Evolutionary conservation across 345 rosid species (phyloP).

Genomic region (Arabidopsis suecica): DNA sequence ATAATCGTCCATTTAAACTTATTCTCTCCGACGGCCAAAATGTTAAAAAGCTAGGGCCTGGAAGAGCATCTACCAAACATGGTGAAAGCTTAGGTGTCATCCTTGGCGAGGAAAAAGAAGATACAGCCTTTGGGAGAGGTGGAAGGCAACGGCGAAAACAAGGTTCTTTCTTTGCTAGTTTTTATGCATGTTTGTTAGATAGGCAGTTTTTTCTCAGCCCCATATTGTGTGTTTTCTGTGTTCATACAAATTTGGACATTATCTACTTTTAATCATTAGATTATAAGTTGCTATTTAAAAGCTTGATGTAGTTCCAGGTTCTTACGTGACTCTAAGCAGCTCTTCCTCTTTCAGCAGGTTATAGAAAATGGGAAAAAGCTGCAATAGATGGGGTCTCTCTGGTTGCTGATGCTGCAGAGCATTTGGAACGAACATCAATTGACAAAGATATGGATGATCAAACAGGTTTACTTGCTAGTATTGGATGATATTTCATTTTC

Average conservation of each 20-base stretch:
- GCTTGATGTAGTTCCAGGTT: slow-evolving; percentile 17
- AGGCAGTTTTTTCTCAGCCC: slow-evolving; percentile 6
- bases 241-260: slow-evolving; percentile 4
- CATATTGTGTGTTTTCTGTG: slow-evolving; percentile 19
- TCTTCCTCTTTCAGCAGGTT: slow-evolving; percentile 65
- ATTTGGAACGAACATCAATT: slow-evolving; percentile 72
- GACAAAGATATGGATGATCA: slow-evolving; percentile 62
- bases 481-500: slow-evolving; percentile 35
- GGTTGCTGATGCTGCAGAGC: slow-evolving; percentile 99
- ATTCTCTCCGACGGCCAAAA: slow-evolving; percentile 81
- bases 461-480: slow-evolving; percentile 49
- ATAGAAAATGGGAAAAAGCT: slow-evolving; percentile 96
- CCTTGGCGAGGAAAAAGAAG: slow-evolving; percentile 68
- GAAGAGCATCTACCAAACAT: slow-evolving; percentile 69
- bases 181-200: slow-evolving; percentile 15
- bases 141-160: slow-evolving; percentile 80
- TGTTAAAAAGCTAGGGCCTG: slow-evolving; percentile 75
- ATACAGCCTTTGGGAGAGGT: slow-evolving; percentile 59
- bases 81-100: slow-evolving; percentile 61
- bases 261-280: background rate
- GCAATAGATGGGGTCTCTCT: slow-evolving; percentile 99
- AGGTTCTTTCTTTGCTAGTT: slow-evolving; percentile 52
- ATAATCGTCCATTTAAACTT: slow-evolving; percentile 65
- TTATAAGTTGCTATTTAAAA: slow-evolving; percentile 21
- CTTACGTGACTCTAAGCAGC: slow-evolving; percentile 47